Base-by-base conservation (phyloP, 208 protist genomes). In the Crithidia sp. region DNA sequence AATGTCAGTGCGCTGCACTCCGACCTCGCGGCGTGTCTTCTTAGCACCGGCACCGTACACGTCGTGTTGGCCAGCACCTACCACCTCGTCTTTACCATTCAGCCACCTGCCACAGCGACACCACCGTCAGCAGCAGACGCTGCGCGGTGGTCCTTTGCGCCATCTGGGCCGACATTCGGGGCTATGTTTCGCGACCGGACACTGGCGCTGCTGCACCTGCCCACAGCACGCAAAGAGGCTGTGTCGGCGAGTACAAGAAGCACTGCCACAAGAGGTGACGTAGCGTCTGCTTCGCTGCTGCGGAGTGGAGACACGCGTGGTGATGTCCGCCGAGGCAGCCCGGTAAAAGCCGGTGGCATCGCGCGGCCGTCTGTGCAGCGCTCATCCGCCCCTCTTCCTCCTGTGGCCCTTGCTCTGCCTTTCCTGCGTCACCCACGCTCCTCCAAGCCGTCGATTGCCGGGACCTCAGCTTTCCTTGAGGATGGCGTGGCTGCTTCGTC, bases 41-140 rank as follows among this genome's bases (percentile, higher is more conserved):
- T 79, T n/a, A 79, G 55, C 62, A 79, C 53, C 12, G 74, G 74
- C 10, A 44, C 63, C 17, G 61, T 79, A 16, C 74, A 79, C 44
- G 67, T 79, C 0, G 68, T 79, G 44, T 44, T 79, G 41, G 47
- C 67, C 5, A 74, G 74, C 67, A 79, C 74, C 19, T 74, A 65
- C 50, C 74, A 79, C 36, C 62, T 79, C 19, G 67, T 79, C 40
- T 79, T 79, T 28, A 56, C 74, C 7, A 49, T 79, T 12, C 47
- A 39, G 28, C 62, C 74, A 4, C 68, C 74, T 0, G 28, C 44
- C 2, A 4, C 2, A 19, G 14, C 40, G 44, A 14, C 43, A 47
- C 19, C 10, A 19, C 6, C 41, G 6, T 39, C 53, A 16, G 28
- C 53, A 4, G 7, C 40, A 4, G 4, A 40, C 10, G 28, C 49